Base-by-base conservation (phyloP, 768 basidiomycete species). In the Serendipita vermifera region DNA sequence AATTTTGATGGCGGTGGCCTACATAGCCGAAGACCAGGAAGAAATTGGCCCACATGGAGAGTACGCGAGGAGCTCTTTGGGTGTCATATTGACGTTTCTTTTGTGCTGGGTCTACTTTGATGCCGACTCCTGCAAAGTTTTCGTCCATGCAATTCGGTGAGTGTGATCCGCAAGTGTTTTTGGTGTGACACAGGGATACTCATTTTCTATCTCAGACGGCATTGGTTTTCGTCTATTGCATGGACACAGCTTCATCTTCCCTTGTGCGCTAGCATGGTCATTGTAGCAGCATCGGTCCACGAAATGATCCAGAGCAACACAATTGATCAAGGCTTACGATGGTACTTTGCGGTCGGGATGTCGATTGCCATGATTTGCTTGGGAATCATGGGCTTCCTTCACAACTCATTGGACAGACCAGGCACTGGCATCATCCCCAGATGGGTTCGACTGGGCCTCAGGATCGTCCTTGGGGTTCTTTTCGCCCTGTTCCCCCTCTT, bases 41-140 rank as follows among this genome's bases (percentile, higher is more conserved):
- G 46, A 51, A n/a, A 51, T 51, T 51, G 46, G 46, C 46, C 15
- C 46, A 9, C 11, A 26, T 13, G 46, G 33, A 17, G 48, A 55
- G 17, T 58, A 35, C 39, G 27, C 31, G 29, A 32, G 40, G 17
- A 51, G 43, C 20, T 13, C 20, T n/a, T 29, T 58, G 2, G 33
- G 57, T 36, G 20, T 54, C 7, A 14, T 38, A 4, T 17, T 57
- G 29, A 33, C 43, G 15, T 51, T 36, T 17, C 27, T 51, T 17
- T 33, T 54, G 20, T 55, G 57, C 54, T 58, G 57, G 57, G 35
- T 58, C 2, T 58, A 58, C 57, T 58, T 54, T 33, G 57, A 58
- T 38, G 51, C 48, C 14, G 57, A 58, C 53, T 58, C 57, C 3
- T 55, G 53, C 51, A 32, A 48, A 26, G 51, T 54, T 20, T 58